A percentile compares a stretch with the other conserved stretches of the same genome.
Conservation (phyloP, 106 monocot genomes). For the Hemerocallis citrina region DNA sequence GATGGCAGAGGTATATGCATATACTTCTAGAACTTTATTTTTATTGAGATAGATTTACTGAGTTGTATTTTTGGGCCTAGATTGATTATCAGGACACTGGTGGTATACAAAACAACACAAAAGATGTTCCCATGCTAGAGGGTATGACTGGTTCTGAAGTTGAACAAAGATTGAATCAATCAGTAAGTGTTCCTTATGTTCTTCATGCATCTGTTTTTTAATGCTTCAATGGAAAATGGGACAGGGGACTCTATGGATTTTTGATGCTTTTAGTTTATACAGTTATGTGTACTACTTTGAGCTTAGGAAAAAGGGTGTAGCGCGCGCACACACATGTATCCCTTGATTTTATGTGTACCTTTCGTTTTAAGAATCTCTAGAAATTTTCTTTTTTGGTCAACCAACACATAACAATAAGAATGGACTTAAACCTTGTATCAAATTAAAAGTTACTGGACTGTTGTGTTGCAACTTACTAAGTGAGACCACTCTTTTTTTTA, state of each 20-base stretch:
- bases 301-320: no score
- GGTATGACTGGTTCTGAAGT: constrained; percentile 53
- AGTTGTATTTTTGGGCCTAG: background rate
- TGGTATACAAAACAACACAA: constrained; percentile 29
- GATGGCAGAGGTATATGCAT: constrained; percentile 49
- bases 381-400: no score
- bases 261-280: background rate
- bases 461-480: no score
- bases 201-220: background rate
- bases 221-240: background rate
- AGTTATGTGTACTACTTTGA: no score
- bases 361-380: no score
- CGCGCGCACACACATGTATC: no score
- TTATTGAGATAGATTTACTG: background rate
- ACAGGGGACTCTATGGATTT: background rate
- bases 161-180: constrained; percentile 37
- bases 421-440: no score
- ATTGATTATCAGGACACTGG: constrained; percentile 35
- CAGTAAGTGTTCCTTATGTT: constrained; percentile 10
- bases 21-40: background rate
- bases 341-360: no score
- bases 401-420: no score
- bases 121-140: constrained; percentile 40
- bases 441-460: no score
- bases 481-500: no score